Base-by-base conservation (phyloP, 1,139 yeast genomes). In the Scheffersomyces parashehatae region DNA sequence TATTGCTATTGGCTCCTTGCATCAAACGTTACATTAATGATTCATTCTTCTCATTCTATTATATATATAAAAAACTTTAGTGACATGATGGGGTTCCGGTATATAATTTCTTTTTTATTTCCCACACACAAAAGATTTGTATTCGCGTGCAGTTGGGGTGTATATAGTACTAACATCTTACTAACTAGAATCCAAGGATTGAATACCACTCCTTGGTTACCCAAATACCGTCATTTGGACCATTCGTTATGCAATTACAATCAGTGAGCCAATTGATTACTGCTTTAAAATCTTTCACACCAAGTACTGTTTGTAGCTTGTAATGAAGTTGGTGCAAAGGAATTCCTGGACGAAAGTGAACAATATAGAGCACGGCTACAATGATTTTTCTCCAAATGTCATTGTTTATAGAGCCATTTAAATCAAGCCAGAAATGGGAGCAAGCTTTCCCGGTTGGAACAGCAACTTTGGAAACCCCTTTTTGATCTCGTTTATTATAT, bases 291-390 rank as follows among this genome's bases (percentile, higher is more conserved):
- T 88, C 96, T 2, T 58, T 52, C 2, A 56, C 53, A 4, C 83
- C 77, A 36, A 81, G 61, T 14, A 76, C 71, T 3, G 74, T 63
- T 26, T 59, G 62, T 56, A 78, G 58, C 42, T 66, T 68, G 12
- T 54, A 56, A 42, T 63, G 73, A 24, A 79, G 49, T 5, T 50
- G 49, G n/a, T 44, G 48, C 5, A 45, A 50, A 2, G 80, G 68
- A 5, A 83, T 70, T 2, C 96, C 96, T 0, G 96, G 96, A 40
- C 81, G 70, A 56, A 81, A 77, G 11, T 83, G 70, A n/a, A 87
- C 59, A 39, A 71, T 72, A 45, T 73, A 65, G 0, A 83, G 47
- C 0, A 82, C 49, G n/a, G 80, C 70, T 28, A 74, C 64, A 0
- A 85, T 61, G 0, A 84, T 59, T 43, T 73, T 75, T 10, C 65